Conservation (phyloP, 768 basidiomycete genomes). For the Mycena indigotica region DNA sequence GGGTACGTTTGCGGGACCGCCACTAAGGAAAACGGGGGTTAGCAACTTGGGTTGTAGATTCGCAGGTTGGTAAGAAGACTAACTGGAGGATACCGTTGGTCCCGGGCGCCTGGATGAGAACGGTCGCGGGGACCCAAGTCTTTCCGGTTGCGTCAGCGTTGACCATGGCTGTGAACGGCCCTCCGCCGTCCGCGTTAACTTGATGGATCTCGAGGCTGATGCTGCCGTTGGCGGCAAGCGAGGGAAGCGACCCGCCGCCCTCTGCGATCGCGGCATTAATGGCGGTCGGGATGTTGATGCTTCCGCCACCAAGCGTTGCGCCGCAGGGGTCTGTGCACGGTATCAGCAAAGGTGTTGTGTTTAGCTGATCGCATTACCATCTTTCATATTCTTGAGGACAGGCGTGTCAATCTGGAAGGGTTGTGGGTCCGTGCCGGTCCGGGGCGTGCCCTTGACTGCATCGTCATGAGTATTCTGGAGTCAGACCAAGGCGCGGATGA, state of each 20-base stretch:
- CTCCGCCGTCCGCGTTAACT: slow-evolving; percentile 35
- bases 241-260: slow-evolving; percentile 26
- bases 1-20: slow-evolving; percentile 25
- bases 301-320: slow-evolving; percentile 27
- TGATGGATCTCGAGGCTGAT: slow-evolving; percentile 30
- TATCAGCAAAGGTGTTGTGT: neutral
- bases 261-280: slow-evolving; percentile 18
- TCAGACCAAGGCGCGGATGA: neutral
- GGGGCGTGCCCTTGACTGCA: slow-evolving; percentile 21
- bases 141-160: slow-evolving; percentile 31
- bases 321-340: slow-evolving; percentile 29
- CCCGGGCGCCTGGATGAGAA: slow-evolving; percentile 29
- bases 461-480: neutral
- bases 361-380: slow-evolving; percentile 6
- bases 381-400: slow-evolving; percentile 24
- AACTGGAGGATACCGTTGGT: slow-evolving; percentile 24
- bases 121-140: slow-evolving; percentile 23
- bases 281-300: slow-evolving; percentile 25
- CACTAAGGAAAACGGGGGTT: slow-evolving; percentile 13
- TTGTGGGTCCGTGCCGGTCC: slow-evolving; percentile 28
- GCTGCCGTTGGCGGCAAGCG: slow-evolving; percentile 25
- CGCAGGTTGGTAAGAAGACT: neutral
- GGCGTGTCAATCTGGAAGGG: slow-evolving; percentile 33
- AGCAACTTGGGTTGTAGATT: neutral
- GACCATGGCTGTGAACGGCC: slow-evolving; percentile 30